These are phyloP conservation scores for Ophiostoma ulmi DNA, from an alignment of 2,329 filamentous ascomycete species.

Conservation along the genomic window DNA sequence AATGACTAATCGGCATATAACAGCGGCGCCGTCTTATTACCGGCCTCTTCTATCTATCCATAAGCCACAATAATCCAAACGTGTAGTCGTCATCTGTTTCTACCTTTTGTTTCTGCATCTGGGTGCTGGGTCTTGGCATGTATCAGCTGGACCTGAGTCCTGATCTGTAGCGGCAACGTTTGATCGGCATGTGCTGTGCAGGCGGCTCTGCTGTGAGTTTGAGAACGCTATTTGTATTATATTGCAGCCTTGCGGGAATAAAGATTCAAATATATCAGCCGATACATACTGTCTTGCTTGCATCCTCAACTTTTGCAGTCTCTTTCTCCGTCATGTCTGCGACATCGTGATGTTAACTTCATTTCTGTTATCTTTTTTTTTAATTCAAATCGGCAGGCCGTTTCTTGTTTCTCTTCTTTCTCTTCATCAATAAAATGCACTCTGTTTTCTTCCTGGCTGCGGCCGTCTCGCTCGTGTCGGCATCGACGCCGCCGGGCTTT, in stretches of 20 bases:
- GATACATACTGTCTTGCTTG: not conserved
- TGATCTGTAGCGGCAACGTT: not conserved
- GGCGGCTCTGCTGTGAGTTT: not conserved
- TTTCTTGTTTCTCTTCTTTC: not conserved
- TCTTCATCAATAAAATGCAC: not conserved
- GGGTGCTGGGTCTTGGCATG: constrained; percentile 7
- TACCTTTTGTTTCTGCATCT: not conserved
- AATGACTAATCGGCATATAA: too few species aligned
- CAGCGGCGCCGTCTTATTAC: too few species aligned
- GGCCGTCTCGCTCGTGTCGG: constrained; percentile 30
- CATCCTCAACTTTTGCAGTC: not conserved
- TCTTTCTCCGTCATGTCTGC: not conserved
- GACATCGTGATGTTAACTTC: not conserved
- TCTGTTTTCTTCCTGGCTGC: constrained; percentile 27
- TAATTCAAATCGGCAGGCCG: too few species aligned
- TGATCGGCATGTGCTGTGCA: not conserved
- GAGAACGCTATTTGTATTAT: not conserved
- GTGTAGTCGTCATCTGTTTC: not conserved
- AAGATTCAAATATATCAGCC: not conserved
- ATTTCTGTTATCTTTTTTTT: too few species aligned
- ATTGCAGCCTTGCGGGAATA: not conserved
- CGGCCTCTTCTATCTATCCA: too few species aligned
- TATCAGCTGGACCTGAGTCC: not conserved
- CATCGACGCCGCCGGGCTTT: constrained; percentile 41
- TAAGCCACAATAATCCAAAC: not conserved